Evolutionary conservation across 148 eudicot genomes (phyloP).

Genomic region (Vaccinium myrtillus): DNA sequence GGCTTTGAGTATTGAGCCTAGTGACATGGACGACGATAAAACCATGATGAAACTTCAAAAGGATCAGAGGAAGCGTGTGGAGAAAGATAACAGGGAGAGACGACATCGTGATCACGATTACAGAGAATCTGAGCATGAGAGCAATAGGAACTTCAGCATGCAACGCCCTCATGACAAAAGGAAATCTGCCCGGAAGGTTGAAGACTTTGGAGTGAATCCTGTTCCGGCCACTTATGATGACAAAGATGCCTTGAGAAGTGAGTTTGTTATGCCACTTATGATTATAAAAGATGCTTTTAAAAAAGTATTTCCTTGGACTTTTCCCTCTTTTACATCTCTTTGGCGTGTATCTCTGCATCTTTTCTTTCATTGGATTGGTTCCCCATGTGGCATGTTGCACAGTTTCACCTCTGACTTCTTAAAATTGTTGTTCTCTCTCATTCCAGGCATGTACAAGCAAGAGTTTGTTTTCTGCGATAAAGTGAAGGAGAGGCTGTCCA

Average conservation of each 20-base stretch:
- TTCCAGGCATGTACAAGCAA: constrained; percentile 65
- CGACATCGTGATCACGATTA: constrained; percentile 64
- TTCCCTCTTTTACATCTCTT: neutral
- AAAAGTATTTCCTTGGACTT: neutral
- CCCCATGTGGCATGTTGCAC: constrained; percentile 14
- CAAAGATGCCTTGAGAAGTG: constrained; percentile 77
- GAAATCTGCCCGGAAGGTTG: constrained; percentile 65
- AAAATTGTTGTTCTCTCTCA: constrained; percentile 15
- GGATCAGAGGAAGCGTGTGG: constrained; percentile 75
- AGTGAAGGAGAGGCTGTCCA: constrained; percentile 85
- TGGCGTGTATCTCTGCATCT: neutral
- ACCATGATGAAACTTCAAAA: constrained; percentile 57
- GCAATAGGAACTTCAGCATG: constrained; percentile 45
- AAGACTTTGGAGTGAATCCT: constrained; percentile 47
- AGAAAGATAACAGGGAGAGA: constrained; percentile 73
- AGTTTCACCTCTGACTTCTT: neutral
- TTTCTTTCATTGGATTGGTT: constrained; percentile 9
- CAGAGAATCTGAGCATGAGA: constrained; percentile 65
- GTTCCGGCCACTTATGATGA: constrained; percentile 52
- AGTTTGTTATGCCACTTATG: constrained; percentile 31
- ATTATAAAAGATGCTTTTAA: constrained; percentile 1
- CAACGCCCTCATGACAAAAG: constrained; percentile 65
- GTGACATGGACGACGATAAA: constrained; percentile 74
- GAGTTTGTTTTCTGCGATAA: constrained; percentile 86
- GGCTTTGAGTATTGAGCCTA: constrained; percentile 62